These are phyloP conservation scores for Paraphoma sp. DNA, from an alignment of 2,329 filamentous ascomycete genomes.

Conservation along the genomic window DNA sequence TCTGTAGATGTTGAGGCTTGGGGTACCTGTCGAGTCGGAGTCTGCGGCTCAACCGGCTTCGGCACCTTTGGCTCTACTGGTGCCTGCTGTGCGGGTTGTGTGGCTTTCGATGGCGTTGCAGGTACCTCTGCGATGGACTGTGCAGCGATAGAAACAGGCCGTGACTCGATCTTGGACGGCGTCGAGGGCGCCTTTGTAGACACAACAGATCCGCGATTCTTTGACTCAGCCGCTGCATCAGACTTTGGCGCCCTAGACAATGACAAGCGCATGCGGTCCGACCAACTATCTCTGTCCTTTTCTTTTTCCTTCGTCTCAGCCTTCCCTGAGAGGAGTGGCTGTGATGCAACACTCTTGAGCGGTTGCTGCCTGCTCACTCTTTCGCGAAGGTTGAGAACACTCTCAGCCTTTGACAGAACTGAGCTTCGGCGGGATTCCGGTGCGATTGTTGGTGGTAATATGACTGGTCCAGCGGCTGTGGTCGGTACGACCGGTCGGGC, in stretches of 20 bases:
- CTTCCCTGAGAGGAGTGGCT: constrained; percentile 29
- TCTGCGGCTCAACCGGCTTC: neutral
- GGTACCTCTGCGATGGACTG: constrained; percentile 1
- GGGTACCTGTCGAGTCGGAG: neutral
- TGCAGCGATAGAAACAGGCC: constrained; percentile 2
- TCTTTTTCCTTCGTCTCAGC: constrained; percentile 23
- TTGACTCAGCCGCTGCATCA: constrained; percentile 31
- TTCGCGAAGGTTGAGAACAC: constrained; percentile 34
- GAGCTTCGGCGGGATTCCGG: constrained; percentile 8
- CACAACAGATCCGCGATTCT: constrained; percentile 9
- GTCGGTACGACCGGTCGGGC: neutral
- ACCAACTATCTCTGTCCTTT: constrained; percentile 17
- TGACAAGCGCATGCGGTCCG: constrained; percentile 35
- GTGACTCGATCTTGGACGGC: constrained; percentile 14
- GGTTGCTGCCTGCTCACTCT: constrained; percentile 28
- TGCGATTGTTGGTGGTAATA: neutral
- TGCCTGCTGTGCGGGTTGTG: neutral
- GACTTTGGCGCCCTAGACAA: constrained; percentile 32
- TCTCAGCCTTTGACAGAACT: constrained; percentile 35
- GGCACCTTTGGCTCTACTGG: neutral
- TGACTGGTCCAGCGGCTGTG: neutral
- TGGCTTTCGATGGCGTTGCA: constrained; percentile 4
- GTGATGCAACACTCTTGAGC: constrained; percentile 37
- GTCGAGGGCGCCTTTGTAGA: constrained; percentile 15
- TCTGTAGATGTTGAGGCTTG: neutral